Evolutionary conservation across 2,329 filamentous ascomycete genomes (phyloP).

Genomic region (Trichoderma simmonsii): DNA sequence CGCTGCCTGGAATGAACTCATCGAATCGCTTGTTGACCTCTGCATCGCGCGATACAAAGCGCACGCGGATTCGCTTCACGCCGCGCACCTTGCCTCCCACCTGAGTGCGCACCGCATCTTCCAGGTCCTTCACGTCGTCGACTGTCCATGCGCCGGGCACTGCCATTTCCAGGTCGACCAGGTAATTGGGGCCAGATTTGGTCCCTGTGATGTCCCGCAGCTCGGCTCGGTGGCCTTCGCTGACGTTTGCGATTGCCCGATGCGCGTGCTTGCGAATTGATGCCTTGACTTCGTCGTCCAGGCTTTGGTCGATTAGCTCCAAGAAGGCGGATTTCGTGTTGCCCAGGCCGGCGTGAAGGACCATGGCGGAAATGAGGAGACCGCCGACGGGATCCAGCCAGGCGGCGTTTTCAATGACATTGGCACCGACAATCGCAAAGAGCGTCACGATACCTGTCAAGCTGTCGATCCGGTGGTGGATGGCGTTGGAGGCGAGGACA

Average conservation of each 20-base stretch:
- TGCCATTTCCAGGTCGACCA: conserved; percentile 83
- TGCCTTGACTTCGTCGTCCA: conserved; percentile 78
- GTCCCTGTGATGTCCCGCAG: conserved; percentile 79
- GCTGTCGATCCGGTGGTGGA: conserved; percentile 95
- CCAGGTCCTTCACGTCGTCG: conserved; percentile 64
- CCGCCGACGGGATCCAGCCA: conserved; percentile 96
- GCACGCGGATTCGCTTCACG: conserved; percentile 76
- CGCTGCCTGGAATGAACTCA: conserved; percentile 71
- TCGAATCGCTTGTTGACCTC: conserved; percentile 61
- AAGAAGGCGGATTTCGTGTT: conserved; percentile 81
- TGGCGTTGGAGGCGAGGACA: conserved; percentile 90
- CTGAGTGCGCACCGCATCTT: conserved; percentile 67
- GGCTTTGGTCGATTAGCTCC: conserved; percentile 85
- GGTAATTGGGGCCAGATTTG: conserved; percentile 95
- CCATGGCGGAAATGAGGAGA: conserved; percentile 87
- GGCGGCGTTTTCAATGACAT: conserved; percentile 76
- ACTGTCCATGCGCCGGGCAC: conserved; percentile 77
- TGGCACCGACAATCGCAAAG: conserved; percentile 82
- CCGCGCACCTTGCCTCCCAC: conserved; percentile 78
- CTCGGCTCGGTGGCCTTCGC: conserved; percentile 58
- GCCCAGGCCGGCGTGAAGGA: conserved; percentile 81
- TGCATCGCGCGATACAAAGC: conserved; percentile 72
- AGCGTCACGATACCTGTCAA: conserved; percentile 92
- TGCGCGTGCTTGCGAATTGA: conserved; percentile 65
- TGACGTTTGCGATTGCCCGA: conserved; percentile 55